These are phyloP conservation scores for Bipolaris oryzae DNA, from an alignment of 2,329 filamentous ascomycete species.

Conservation along the genomic window DNA sequence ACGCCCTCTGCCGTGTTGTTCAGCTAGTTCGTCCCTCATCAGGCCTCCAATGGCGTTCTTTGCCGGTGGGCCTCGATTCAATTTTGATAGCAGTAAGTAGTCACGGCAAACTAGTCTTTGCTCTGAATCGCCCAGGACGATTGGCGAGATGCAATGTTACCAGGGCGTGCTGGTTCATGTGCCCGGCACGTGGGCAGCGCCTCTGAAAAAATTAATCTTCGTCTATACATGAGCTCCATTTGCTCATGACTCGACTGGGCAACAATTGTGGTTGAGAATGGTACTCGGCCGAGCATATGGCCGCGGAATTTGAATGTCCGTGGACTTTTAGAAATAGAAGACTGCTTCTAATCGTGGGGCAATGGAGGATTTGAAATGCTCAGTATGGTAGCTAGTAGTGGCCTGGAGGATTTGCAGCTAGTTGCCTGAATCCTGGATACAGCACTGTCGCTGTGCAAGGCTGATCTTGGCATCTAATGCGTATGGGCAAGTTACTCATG, in stretches of 20 bases:
- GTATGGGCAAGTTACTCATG: slow-evolving; percentile 6
- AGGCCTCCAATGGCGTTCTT: not conserved
- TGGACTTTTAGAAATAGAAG: no score
- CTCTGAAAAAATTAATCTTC: not conserved
- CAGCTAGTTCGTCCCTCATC: not conserved
- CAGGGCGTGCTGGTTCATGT: slow-evolving; percentile 13
- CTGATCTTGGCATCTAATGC: slow-evolving; percentile 8
- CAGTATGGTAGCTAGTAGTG: no score
- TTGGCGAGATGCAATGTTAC: slow-evolving; percentile 9
- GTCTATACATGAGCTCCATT: not conserved
- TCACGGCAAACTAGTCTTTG: not conserved
- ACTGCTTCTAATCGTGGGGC: no score
- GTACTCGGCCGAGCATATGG: no score
- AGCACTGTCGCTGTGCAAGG: slow-evolving; percentile 1
- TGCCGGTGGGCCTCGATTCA: not conserved
- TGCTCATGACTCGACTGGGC: no score
- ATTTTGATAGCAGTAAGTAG: not conserved
- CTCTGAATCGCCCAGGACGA: slow-evolving; percentile 15
- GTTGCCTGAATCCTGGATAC: no score
- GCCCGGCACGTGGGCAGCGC: slow-evolving; percentile 7
- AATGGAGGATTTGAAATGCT: no score
- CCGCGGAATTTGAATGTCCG: no score
- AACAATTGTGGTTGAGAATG: no score
- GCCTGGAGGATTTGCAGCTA: no score
- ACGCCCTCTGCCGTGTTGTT: not conserved